Base-by-base conservation (phyloP, 2,329 filamentous ascomycete species). In the Ambrosiella cleistominuta region DNA sequence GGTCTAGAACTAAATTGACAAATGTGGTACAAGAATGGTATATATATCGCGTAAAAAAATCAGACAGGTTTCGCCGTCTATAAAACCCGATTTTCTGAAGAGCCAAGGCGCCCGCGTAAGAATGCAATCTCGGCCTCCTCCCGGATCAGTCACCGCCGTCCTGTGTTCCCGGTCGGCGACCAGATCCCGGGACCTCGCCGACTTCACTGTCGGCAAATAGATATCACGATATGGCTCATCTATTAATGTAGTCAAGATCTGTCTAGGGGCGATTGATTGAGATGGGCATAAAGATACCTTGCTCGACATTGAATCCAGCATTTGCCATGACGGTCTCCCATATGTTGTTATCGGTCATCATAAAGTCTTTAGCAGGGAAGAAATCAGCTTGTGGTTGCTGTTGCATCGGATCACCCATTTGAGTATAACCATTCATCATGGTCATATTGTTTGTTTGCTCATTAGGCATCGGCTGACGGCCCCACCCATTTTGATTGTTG, bases 281-380 rank as follows among this genome's bases (percentile, higher is more conserved):
- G 17, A 42, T 40, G 35, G 55, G 58, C 49, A 60, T 60, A 35
- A 60, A 60, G 6, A 57, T 40, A n/a, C 59, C 59, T n/a, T 57
- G 54, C 38, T 55, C 45, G 13, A 58, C 56, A 58, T 65, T 64
- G 38, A 68, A 68, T 11, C 67, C 66, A 39, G 63, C 66, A 52
- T 63, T 64, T 1, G 64, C 64, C 57, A 69, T 66, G 3, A 68
- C 38, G 13, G 59, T 63, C 6, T 63, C 62, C 66, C 67, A 69
- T 7, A 64, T 61, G 7, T 64, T 62, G 35, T 68, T 63, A 38
- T 67, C 63, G 6, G 27, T 42, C 15, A 61, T 60, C 3, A 60
- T 44, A n/a, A 61, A 60, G 9, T 60, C 59, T 7, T 60, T 56
- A 13, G 49, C 36, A 11, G 39, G 39, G 5, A 60, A 47, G 38